These are phyloP conservation scores for Acaromyces ingoldii DNA, from an alignment of 1,284 basidiomycete species.

Conservation along the genomic window DNA sequence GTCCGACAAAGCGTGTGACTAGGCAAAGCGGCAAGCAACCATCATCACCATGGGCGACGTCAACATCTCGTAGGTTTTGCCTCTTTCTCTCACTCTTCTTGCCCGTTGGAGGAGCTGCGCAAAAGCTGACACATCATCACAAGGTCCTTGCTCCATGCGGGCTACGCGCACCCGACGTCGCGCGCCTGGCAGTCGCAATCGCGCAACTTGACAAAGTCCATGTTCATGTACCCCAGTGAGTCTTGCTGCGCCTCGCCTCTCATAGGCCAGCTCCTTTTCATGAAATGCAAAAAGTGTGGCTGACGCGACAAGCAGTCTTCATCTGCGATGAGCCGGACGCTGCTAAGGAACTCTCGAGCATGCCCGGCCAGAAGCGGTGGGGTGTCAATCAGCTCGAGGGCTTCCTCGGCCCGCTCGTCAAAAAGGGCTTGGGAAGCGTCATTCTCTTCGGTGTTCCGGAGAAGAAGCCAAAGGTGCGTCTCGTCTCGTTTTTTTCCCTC, in stretches of 20 bases:
- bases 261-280: too few species aligned
- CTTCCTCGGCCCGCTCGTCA: conserved; percentile 79
- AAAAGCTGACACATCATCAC: conserved; percentile 7
- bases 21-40: too few species aligned
- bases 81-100: too few species aligned
- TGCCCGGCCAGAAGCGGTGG: conserved; percentile 60
- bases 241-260: neutral
- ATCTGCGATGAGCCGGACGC: conserved; percentile 44
- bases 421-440: conserved; percentile 83
- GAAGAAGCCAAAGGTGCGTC: conserved; percentile 68
- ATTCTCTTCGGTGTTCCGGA: conserved; percentile 95
- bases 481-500: neutral
- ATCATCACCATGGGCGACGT: too few species aligned
- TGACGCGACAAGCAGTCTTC: conserved; percentile 31
- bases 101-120: too few species aligned
- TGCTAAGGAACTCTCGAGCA: conserved; percentile 24
- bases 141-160: conserved; percentile 37
- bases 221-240: conserved; percentile 49
- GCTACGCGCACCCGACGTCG: conserved; percentile 39
- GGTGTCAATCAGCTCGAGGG: conserved; percentile 84
- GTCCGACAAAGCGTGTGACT: too few species aligned
- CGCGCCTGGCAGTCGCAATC: conserved; percentile 41
- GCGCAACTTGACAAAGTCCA: conserved; percentile 31
- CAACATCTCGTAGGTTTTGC: too few species aligned
- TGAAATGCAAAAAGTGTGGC: too few species aligned